A percentile compares a stretch with the other conserved stretches of the same genome.
These are phyloP conservation scores for Aspergillus sp. DNA, from an alignment of 2,329 filamentous ascomycete genomes.

Conservation along the genomic window DNA sequence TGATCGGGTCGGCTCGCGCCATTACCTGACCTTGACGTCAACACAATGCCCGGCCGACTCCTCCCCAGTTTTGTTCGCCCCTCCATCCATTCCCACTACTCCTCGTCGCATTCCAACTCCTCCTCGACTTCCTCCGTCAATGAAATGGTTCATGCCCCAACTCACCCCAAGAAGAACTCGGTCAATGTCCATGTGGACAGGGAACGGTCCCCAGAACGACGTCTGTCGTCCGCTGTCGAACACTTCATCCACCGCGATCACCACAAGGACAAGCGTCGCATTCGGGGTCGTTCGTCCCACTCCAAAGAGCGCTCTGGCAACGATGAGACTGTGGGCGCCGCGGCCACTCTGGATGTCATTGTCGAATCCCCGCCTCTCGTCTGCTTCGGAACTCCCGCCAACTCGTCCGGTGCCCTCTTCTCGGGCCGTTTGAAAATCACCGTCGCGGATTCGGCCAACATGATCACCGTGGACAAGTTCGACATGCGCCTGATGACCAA, in stretches of 20 bases:
- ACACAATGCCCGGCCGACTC: constrained; percentile 41
- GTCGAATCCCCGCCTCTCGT: constrained; percentile 87
- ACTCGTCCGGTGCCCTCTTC: constrained; percentile 79
- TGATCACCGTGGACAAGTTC: constrained; percentile 68
- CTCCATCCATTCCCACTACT: constrained; percentile 28
- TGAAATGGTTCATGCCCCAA: constrained; percentile 26
- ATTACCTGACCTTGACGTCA: background rate
- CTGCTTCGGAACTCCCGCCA: constrained; percentile 72
- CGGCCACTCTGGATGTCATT: constrained; percentile 56
- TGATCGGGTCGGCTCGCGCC: background rate
- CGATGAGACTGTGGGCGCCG: constrained; percentile 33
- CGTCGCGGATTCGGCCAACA: constrained; percentile 61
- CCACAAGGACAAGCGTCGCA: constrained; percentile 42
- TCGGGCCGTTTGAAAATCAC: constrained; percentile 77
- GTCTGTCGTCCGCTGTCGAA: constrained; percentile 44
- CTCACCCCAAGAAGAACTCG: constrained; percentile 26
- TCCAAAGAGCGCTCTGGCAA: constrained; percentile 37
- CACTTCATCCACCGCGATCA: constrained; percentile 44
- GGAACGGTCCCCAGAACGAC: constrained; percentile 38
- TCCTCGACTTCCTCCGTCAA: constrained; percentile 40
- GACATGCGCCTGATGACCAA: constrained; percentile 69
- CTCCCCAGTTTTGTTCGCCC: constrained; percentile 40
- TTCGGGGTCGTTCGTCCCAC: constrained; percentile 32
- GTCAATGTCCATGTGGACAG: constrained; percentile 24
- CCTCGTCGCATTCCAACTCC: constrained; percentile 32